Conservation (phyloP, 1,284 basidiomycete genomes). For the Pyrrhoderma noxium region DNA sequence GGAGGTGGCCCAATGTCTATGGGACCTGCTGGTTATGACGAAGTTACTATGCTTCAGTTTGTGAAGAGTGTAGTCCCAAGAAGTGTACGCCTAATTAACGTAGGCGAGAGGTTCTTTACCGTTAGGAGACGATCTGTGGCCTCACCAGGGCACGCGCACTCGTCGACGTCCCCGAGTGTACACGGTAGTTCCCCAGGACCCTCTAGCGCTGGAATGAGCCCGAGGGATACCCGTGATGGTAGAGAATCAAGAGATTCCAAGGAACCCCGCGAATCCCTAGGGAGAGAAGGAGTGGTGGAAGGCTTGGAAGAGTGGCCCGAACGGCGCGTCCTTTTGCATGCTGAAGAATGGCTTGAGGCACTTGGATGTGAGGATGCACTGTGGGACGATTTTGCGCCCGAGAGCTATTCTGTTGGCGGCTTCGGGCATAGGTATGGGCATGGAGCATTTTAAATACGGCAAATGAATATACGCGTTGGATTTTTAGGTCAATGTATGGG, state of each 20-base stretch:
- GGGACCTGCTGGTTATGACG: conserved; percentile 30
- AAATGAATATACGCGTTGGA: not conserved
- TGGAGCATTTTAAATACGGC: not conserved
- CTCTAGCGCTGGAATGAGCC: not conserved
- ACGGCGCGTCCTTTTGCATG: conserved; percentile 42
- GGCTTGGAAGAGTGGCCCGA: conserved; percentile 52
- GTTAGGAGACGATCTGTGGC: conserved; percentile 27
- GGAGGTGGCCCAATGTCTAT: conserved; percentile 30
- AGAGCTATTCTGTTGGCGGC: not conserved
- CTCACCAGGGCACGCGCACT: not conserved
- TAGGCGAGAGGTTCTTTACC: conserved; percentile 51
- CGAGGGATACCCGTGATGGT: not conserved
- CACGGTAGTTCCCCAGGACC: not conserved
- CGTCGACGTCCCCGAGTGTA: not conserved
- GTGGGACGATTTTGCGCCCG: conserved; percentile 18
- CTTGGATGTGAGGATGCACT: conserved; percentile 39
- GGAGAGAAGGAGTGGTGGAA: conserved; percentile 17
- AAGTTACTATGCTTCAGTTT: conserved; percentile 27
- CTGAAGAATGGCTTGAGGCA: conserved; percentile 56
- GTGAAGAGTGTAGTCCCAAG: conserved; percentile 54
- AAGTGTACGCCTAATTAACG: conserved; percentile 41
- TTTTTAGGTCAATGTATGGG: too few relatives aligned
- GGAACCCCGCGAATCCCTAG: not conserved
- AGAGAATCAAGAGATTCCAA: not conserved
- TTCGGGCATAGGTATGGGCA: not conserved